These are phyloP conservation scores for Eutrema yunnanense DNA, from an alignment of 345 rosid genomes.

Conservation along the genomic window DNA sequence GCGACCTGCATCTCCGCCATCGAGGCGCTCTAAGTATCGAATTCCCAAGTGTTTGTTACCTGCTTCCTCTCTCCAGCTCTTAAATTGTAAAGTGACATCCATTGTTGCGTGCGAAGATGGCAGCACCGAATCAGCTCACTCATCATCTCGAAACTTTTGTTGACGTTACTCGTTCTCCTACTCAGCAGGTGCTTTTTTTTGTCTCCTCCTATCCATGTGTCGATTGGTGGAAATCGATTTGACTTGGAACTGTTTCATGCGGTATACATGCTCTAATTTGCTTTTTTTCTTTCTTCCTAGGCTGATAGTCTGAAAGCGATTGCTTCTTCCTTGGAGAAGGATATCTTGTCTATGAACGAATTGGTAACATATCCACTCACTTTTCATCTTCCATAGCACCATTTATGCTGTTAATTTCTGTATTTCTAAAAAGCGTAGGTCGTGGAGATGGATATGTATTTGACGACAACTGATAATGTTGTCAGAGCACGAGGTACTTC, in stretches of 20 bases:
- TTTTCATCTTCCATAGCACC: background rate
- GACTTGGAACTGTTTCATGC: background rate
- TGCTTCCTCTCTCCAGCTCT: background rate
- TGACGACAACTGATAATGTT: slow-evolving; percentile 62
- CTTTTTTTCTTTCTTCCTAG: slow-evolving; percentile 18
- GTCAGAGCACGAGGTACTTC: slow-evolving; percentile 70
- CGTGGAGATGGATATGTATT: slow-evolving; percentile 77
- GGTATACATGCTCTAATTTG: background rate
- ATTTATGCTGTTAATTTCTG: background rate
- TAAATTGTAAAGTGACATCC: background rate
- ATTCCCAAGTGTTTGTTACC: background rate
- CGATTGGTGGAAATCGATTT: background rate
- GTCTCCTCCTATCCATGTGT: background rate
- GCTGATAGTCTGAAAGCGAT: slow-evolving; percentile 57
- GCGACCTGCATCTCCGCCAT: background rate
- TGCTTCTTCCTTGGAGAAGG: slow-evolving; percentile 57
- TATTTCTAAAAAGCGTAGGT: slow-evolving; percentile 36
- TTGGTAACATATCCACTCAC: slow-evolving; percentile 39
- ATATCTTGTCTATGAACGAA: slow-evolving; percentile 37
- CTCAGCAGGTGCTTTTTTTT: slow-evolving; percentile 43
- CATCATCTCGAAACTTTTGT: slow-evolving; percentile 62
- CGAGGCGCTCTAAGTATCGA: background rate
- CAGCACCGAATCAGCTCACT: slow-evolving; percentile 41
- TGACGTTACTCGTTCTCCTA: slow-evolving; percentile 46
- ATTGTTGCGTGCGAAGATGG: slow-evolving; percentile 29